Base-by-base conservation (phyloP, 768 basidiomycete genomes). In the Daedaleopsis sinensis region DNA sequence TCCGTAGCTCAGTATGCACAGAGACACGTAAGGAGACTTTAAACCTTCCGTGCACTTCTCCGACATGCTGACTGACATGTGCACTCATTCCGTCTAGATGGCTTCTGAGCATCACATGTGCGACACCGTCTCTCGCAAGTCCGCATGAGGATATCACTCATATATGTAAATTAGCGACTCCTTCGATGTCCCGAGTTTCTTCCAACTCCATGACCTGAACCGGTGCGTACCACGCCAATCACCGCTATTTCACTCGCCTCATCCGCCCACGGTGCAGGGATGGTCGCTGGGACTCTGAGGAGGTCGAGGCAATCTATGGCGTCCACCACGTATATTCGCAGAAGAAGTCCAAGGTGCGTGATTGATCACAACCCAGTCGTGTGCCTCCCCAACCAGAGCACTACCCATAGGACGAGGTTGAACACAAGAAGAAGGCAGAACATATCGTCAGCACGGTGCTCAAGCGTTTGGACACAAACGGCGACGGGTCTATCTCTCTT, bases 271-370 rank as follows among this genome's bases (percentile, higher is more conserved):
- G 27, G 27, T 32, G 12, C 38, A 62, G 60, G 15, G 32, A 37
- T 42, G 42, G 15, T 9, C 23, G 83, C 55, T 94, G 94, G 88
- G 89, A 93, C 71, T 79, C 80, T 60, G 87, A 88, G 57, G 96
- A 99, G 73, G 90, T 99, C 62, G 91, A 97, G 74, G 94, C 95
- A 19, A 87, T 99, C 42, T 99, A 99, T 66, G 96, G 96, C 55
- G 90, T 98, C 9, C 94, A 97, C 73, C 96, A 98, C 70, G 82
- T 94, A 58, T 93, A 90, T 72, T 91, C 89, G 47, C 88, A 88
- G 79, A 89, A 89, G 77, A 85, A 89, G 75, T 91, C 88, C 36
- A 88, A 86, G 81, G 90, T 83, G 59, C 24, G 59, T 32, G 6
- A 7, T 16, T 5, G n/a, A 18, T 12, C 44, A 15, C n/a, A 23